These are phyloP conservation scores for Racocetra persica DNA, from an alignment of 371 early-diverging fungal species.

Conservation along the genomic window DNA sequence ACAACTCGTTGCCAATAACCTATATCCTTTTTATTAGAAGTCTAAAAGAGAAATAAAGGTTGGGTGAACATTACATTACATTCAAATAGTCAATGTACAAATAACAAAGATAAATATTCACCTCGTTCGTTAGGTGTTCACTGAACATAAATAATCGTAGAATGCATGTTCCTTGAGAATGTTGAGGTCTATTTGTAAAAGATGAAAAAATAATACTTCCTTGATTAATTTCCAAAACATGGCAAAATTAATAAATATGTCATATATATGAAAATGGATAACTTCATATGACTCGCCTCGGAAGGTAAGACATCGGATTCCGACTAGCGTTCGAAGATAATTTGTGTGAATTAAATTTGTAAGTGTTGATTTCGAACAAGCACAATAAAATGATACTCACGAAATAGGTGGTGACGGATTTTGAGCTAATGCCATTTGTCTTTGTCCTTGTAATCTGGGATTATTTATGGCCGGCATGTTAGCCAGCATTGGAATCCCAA, in stretches of 20 bases:
- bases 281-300: neutral
- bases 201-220: neutral
- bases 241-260: neutral
- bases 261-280: neutral
- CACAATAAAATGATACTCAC: neutral
- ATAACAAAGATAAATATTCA: neutral
- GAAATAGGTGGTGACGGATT: neutral
- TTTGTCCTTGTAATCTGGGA: neutral
- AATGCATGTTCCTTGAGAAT: slow-evolving; percentile 2
- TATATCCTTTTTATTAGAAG: slow-evolving; percentile 9
- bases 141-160: slow-evolving; percentile 22
- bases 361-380: neutral
- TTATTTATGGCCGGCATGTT: too few relatives aligned
- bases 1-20: slow-evolving; percentile 18
- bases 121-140: slow-evolving; percentile 19
- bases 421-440: neutral
- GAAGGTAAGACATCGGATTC: neutral
- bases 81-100: neutral
- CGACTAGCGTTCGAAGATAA: neutral
- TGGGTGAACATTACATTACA: neutral
- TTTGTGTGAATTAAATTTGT: neutral
- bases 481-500: neutral
- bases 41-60: neutral
- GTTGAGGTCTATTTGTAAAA: neutral
- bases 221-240: neutral